Conservation (phyloP, 352 stramenopile species). For the Pythium pyrilobum region DNA sequence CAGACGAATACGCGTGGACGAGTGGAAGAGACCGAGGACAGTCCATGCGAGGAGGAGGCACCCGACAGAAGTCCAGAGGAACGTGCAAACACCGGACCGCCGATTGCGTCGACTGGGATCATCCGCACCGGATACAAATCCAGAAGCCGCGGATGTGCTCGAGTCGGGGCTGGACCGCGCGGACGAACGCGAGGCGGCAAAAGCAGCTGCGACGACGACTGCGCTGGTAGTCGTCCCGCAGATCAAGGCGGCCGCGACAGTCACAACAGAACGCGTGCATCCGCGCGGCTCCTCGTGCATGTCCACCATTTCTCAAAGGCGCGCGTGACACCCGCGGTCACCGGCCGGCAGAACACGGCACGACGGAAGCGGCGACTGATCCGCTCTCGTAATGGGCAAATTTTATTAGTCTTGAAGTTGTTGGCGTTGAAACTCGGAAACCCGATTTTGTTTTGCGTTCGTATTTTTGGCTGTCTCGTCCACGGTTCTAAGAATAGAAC, state of each 20-base stretch:
- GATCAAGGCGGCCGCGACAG: too few species aligned
- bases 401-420: neutral
- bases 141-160: neutral
- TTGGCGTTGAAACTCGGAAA: conserved; percentile 1
- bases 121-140: neutral
- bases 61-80: conserved; percentile 10
- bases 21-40: neutral
- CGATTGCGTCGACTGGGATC: too few species aligned
- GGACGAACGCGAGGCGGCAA: too few species aligned
- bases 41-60: neutral
- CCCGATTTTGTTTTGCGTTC: conserved; percentile 1
- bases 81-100: too few species aligned
- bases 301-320: too few species aligned
- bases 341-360: too few species aligned
- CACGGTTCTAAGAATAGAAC: neutral
- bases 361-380: too few species aligned
- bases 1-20: neutral
- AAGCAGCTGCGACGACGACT: neutral
- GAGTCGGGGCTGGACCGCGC: too few species aligned
- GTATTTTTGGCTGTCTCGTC: conserved; percentile 6
- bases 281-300: too few species aligned
- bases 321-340: too few species aligned
- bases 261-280: too few species aligned
- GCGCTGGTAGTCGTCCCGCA: too few species aligned
- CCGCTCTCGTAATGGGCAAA: neutral